These are phyloP conservation scores for Suhomyces terraborum DNA, from an alignment of 1,139 yeast species.

Conservation along the genomic window DNA sequence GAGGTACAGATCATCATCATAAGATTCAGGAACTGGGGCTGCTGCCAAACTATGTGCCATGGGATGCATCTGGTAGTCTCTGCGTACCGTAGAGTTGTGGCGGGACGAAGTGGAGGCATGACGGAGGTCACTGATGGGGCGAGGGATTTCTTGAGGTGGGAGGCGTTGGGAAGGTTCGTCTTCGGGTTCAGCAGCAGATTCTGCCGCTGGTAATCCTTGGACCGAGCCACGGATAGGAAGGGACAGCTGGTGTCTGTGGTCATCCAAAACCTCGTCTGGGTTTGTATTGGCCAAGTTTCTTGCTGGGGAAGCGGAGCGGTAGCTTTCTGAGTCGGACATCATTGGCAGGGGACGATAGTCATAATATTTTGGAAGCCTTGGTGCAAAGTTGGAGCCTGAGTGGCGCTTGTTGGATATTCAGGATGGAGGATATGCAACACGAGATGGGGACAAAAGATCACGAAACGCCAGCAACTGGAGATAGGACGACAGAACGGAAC, in stretches of 20 bases:
- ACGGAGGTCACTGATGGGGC: not conserved
- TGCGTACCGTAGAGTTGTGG: not conserved
- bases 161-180: slow-evolving; percentile 4
- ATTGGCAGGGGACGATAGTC: slow-evolving; percentile 5
- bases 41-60: slow-evolving; percentile 22
- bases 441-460: too few relatives aligned
- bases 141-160: not conserved
- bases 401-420: not conserved
- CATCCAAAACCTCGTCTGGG: slow-evolving; percentile 54
- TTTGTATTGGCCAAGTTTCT: slow-evolving; percentile 29
- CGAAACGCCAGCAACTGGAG: too few relatives aligned
- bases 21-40: slow-evolving; percentile 26
- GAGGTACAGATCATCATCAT: slow-evolving; percentile 18
- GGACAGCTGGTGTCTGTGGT: slow-evolving; percentile 56
- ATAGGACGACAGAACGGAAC: too few relatives aligned
- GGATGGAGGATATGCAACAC: not conserved
- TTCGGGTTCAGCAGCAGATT: slow-evolving; percentile 16
- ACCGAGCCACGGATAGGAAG: slow-evolving; percentile 35
- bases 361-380: not conserved
- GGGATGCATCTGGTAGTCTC: not conserved
- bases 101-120: not conserved
- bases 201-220: not conserved
- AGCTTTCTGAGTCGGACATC: slow-evolving; percentile 53
- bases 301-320: slow-evolving; percentile 37
- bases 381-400: not conserved